Conservation (phyloP, 495 filamentous ascomycete species). For the Neurospora tetraspora region DNA sequence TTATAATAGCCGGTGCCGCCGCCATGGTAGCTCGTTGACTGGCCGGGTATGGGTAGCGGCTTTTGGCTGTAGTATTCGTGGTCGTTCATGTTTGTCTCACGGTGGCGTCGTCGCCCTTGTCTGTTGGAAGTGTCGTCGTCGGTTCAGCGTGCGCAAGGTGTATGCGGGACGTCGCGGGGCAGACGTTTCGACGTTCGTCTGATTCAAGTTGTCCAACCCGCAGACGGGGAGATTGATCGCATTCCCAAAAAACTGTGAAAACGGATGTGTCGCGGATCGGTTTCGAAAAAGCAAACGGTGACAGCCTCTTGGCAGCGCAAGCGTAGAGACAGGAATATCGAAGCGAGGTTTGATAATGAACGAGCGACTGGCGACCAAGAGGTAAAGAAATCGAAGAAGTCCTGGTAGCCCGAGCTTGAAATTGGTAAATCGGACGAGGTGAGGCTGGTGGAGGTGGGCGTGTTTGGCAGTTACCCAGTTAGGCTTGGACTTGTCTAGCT, state of each 20-base stretch:
- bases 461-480: background rate
- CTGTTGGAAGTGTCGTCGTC: background rate
- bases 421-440: background rate
- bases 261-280: background rate
- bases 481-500: background rate
- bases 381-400: background rate
- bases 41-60: slow-evolving; percentile 26
- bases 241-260: background rate
- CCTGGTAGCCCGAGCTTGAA: background rate
- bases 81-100: slow-evolving; percentile 53
- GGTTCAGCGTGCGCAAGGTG: background rate
- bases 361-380: background rate
- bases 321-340: background rate
- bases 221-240: background rate
- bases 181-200: background rate
- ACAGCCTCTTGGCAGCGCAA: background rate
- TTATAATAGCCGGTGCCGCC: slow-evolving; percentile 31
- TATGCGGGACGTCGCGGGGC: background rate
- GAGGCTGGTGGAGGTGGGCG: background rate
- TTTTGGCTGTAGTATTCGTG: slow-evolving; percentile 68
- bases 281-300: background rate
- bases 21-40: slow-evolving; percentile 13
- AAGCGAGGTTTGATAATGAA: background rate
- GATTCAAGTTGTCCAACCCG: background rate
- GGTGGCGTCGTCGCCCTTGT: background rate